Evolutionary conservation across 2,329 filamentous ascomycete species (phyloP).

Genomic region (Coccinonectria pachysandricola): DNA sequence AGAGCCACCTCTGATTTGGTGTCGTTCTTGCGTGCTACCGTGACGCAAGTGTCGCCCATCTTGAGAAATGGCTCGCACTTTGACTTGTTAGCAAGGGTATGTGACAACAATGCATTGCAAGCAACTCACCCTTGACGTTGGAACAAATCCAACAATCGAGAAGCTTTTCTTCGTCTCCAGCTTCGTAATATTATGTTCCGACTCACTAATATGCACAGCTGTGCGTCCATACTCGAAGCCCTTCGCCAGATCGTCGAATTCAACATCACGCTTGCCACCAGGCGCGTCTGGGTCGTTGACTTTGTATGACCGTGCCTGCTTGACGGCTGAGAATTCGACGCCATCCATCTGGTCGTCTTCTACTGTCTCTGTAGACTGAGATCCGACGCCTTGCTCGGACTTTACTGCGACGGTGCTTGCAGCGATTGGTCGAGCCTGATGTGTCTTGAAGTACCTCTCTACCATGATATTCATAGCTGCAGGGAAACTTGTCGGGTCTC

Average conservation of each 20-base stretch:
- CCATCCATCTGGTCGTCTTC: constrained; percentile 38
- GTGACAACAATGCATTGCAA: background rate
- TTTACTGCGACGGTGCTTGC: constrained; percentile 66
- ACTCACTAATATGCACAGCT: constrained; percentile 77
- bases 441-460: constrained; percentile 82
- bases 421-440: constrained; percentile 60
- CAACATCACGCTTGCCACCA: constrained; percentile 72
- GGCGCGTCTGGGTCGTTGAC: constrained; percentile 64
- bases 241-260: constrained; percentile 75
- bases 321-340: constrained; percentile 58
- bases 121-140: constrained; percentile 50
- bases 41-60: constrained; percentile 71
- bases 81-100: constrained; percentile 5
- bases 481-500: constrained; percentile 62
- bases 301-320: constrained; percentile 68
- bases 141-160: constrained; percentile 80
- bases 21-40: constrained; percentile 67
- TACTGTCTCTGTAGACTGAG: constrained; percentile 43
- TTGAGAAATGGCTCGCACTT: constrained; percentile 77
- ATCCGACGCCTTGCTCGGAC: constrained; percentile 33
- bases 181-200: constrained; percentile 81
- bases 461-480: constrained; percentile 74
- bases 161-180: constrained; percentile 67
- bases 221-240: constrained; percentile 92
- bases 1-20: constrained; percentile 75